A percentile compares a stretch with the other conserved stretches of the same genome.
phyloP scores from a whole-genome alignment of 257 asterid species.

The Echites panduratus region DNA sequence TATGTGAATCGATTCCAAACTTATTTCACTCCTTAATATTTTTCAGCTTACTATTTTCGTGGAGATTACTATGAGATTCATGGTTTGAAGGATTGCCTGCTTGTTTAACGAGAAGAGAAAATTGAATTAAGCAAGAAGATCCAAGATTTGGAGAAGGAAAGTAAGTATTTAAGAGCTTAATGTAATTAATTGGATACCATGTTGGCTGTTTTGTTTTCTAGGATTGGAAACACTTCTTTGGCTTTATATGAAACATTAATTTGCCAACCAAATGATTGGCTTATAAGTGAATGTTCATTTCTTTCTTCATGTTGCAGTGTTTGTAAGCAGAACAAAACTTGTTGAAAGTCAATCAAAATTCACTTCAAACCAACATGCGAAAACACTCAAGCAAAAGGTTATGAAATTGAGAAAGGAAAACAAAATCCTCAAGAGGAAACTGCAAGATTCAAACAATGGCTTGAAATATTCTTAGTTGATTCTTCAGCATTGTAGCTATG shows the following conservation, averaged over 20 bases:
- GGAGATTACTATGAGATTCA: conserved; percentile 39
- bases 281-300: neutral
- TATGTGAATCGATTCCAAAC: too few species aligned
- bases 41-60: conserved; percentile 2
- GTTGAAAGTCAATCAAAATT: conserved; percentile 29
- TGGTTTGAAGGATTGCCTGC: conserved; percentile 37
- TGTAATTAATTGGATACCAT: neutral
- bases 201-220: neutral
- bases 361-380: conserved; percentile 31
- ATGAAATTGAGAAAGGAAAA: conserved; percentile 43
- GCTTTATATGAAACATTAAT: too few species aligned
- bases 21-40: neutral
- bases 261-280: neutral
- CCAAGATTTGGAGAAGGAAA: conserved; percentile 35
- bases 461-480: neutral
- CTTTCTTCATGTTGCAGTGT: conserved; percentile 19
- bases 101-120: conserved; percentile 37
- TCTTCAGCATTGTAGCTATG: neutral
- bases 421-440: conserved; percentile 32
- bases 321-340: conserved; percentile 27
- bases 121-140: conserved; percentile 31
- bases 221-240: too few species aligned
- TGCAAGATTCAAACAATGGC: conserved; percentile 7
- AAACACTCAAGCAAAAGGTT: conserved; percentile 37
- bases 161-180: conserved; percentile 24